A percentile compares a stretch with the other conserved stretches of the same genome.
These are phyloP conservation scores for Cryphonectria carpinicola DNA, from an alignment of 2,329 filamentous ascomycete species.

Conservation along the genomic window DNA sequence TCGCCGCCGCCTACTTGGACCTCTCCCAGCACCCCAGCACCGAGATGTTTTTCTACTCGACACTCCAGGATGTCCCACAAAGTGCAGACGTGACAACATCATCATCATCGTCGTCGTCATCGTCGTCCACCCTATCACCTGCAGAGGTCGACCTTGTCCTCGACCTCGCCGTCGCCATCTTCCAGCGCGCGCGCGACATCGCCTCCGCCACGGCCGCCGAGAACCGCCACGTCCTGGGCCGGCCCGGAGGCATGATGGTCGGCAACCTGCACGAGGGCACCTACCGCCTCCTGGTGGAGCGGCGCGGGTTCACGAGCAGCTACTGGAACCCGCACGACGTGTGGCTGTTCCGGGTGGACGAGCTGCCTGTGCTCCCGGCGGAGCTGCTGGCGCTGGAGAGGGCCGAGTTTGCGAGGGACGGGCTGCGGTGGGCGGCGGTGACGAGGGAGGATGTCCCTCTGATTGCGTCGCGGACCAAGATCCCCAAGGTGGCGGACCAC, in stretches of 20 bases:
- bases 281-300: conserved; percentile 32
- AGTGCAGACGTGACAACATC: neutral
- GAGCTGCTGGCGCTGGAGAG: conserved; percentile 21
- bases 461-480: conserved; percentile 58
- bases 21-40: conserved; percentile 64
- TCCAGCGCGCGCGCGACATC: conserved; percentile 36
- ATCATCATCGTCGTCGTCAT: neutral
- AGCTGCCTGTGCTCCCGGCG: conserved; percentile 42
- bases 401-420: conserved; percentile 44
- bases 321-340: conserved; percentile 53
- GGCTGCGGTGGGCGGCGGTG: conserved; percentile 60
- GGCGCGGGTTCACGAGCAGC: conserved; percentile 34
- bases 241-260: conserved; percentile 41
- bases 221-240: conserved; percentile 18
- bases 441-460: conserved; percentile 56
- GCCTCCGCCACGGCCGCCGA: conserved; percentile 31
- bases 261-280: conserved; percentile 39
- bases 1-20: conserved; percentile 66
- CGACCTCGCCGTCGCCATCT: conserved; percentile 37
- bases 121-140: conserved; percentile 10
- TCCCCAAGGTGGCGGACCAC: conserved; percentile 57
- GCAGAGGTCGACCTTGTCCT: conserved; percentile 39
- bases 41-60: conserved; percentile 65
- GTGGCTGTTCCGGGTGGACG: conserved; percentile 58
- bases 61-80: conserved; percentile 45